Base-by-base conservation (phyloP, 1,139 yeast species). In the Yamadazyma pseudoaaseri region DNA sequence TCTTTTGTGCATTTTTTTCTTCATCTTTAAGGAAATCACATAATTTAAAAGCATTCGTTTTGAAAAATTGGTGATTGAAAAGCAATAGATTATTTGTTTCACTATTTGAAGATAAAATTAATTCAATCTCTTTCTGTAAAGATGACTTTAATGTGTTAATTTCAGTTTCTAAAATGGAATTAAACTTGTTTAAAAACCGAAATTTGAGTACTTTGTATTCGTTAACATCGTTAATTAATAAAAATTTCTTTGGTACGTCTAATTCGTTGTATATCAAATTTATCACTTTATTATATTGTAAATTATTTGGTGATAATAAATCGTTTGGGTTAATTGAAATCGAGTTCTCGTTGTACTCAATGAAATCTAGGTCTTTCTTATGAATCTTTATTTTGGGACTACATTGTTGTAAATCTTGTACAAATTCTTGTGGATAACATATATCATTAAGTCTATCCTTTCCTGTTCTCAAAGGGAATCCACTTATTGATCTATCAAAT, bases 401-500 rank as follows among this genome's bases (percentile, higher is more conserved):
- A 37, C 51, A 59, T 49, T 59, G 58, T 35, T 56, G 61, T 23
- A 68, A 48, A 43, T 70, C 76, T 39, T 63, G 65, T 13, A 70
- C 55, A 33, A 70, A 62, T 43, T 70, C 76, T 33, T 56, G 58
- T 1, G 76, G 75, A 21, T 55, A 60, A 11, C 46, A 48, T 4
- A 37, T 39, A 31, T 48, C 52, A 10, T 35, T 38, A 8, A 38
- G 29, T 26, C 41, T 32, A 36, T 58, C 49, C 29, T 54, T 54
- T 2, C 61, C 61, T 5, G 46, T 45, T 27, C 62, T 49, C 30
- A 70, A 47, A 1, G 75, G 76, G 23, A 67, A 49, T 4, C 76
- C 76, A 26, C 63, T 52, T 14, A 68, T 44, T 24, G 65, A 56
- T 31, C 65, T 52, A 48, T 70, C 76, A 44, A 67, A 67, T 3